Evolutionary conservation across 306 rosid species (phyloP).

Genomic region (Argentina anserina): DNA sequence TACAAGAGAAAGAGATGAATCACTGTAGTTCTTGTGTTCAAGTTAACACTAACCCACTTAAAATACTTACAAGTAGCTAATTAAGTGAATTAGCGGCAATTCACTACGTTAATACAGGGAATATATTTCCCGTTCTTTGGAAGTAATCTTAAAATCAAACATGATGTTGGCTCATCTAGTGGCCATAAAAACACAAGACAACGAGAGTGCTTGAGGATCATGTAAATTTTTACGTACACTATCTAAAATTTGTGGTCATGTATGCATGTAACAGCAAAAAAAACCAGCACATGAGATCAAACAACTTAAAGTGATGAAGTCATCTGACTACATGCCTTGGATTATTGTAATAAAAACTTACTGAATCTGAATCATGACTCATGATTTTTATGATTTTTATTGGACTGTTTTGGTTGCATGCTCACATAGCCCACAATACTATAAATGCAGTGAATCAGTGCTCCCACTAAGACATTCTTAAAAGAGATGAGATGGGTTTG

Average conservation of each 20-base stretch:
- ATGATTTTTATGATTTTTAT: not conserved
- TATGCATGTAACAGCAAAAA: not conserved
- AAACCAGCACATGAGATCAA: not conserved
- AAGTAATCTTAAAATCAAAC: too few species aligned
- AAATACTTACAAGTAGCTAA: too few species aligned
- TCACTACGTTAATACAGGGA: too few species aligned
- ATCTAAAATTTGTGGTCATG: not conserved
- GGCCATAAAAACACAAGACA: too few species aligned
- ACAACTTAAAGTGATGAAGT: not conserved
- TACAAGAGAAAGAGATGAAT: too few species aligned
- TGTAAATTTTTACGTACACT: not conserved
- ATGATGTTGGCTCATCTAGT: too few species aligned
- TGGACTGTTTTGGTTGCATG: slow-evolving; percentile 24
- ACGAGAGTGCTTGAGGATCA: too few species aligned
- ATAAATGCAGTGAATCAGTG: slow-evolving; percentile 55
- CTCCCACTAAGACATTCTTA: slow-evolving; percentile 21
- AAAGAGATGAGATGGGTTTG: slow-evolving; percentile 3
- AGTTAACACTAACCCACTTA: too few species aligned
- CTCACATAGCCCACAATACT: slow-evolving; percentile 41
- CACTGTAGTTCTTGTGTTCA: too few species aligned
- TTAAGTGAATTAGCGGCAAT: too few species aligned
- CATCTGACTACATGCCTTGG: slow-evolving; percentile 6
- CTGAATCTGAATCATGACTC: slow-evolving; percentile 3
- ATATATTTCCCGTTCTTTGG: too few species aligned
- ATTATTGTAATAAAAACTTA: not conserved